Evolutionary conservation across 1,284 basidiomycete genomes (phyloP), one percentile per base, ranked within the genome.

Genomic region (Heterobasidion parviporum): DNA sequence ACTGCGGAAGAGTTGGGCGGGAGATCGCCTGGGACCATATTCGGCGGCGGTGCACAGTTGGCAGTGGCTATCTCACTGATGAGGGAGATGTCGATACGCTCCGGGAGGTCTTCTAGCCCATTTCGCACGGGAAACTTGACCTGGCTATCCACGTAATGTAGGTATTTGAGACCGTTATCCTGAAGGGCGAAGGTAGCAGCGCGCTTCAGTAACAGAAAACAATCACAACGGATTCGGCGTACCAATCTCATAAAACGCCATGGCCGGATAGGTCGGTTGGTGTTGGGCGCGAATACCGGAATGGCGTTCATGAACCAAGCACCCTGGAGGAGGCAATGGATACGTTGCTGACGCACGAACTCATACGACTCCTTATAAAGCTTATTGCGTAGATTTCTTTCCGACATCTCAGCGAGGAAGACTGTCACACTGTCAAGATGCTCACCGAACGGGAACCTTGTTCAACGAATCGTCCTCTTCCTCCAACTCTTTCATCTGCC

Each of bases 401-500:
- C 20, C 44, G 16, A 36, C 51, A 52, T 50, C 57, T 52, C 43
- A 56, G 49, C 8, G 14, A 26, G 46, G 55, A 52, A 26, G 56
- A 20, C 47, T 55, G 6, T 43, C 50, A 54, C 52, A 52, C 26
- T 26, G 26, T 20, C 45, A 3, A 12, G 52, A 45, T 43, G 67
- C 85, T 54, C 62, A 92, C 91, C 89, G 78, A 33, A 96, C 84
- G 8, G 92, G 91, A 8, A 87, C 79, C 66, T 92, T 92, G 69
- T 81, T 89, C 63, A 94, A 74, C 49, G 94, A 73, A 67, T 96
- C 94, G 68, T 98, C 94, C 66, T 97, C 93, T 54, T 87, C 78
- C 65, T 96, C 95, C 15, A 97, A 77, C 69, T 97, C 89, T 67
- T 91, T 86, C 92, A 97, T 94, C 72, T 98, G 95, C 41, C 92